Percentiles rank a stretch among this genome's conserved stretches.
Evolutionary conservation across 139 green algal species (phyloP).

Genomic region (Haematococcus lacustris): DNA sequence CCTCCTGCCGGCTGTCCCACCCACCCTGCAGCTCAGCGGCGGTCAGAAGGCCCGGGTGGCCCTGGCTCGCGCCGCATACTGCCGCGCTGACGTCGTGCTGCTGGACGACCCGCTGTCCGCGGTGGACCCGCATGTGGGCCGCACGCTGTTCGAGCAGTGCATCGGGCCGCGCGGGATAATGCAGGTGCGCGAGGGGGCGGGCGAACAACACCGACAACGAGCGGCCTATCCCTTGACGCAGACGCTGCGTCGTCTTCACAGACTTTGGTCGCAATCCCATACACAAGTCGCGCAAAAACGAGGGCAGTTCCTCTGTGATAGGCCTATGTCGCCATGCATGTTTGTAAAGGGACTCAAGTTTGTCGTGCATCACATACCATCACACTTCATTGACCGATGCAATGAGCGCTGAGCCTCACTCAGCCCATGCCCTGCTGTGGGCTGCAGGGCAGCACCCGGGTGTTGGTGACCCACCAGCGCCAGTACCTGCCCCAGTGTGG

Average conservation of each 20-base stretch:
- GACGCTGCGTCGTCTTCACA: too few species aligned
- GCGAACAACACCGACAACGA: too few species aligned
- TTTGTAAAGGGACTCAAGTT: too few species aligned
- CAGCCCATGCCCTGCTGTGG: too few species aligned
- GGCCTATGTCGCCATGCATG: too few species aligned
- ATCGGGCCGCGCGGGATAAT: constrained; percentile 46
- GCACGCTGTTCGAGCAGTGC: constrained; percentile 46
- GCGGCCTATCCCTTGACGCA: too few species aligned
- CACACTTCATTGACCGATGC: too few species aligned
- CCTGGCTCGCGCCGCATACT: constrained; percentile 62
- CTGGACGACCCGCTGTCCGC: constrained; percentile 75
- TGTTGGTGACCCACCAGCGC: constrained; percentile 85
- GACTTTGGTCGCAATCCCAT: too few species aligned
- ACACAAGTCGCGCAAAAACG: too few species aligned
- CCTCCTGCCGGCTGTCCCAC: not conserved
- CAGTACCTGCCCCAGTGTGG: constrained; percentile 81
- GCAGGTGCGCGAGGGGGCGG: constrained; percentile 6
- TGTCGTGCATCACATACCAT: too few species aligned
- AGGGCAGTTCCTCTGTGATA: too few species aligned
- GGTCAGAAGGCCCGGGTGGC: constrained; percentile 66
- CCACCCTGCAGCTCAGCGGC: constrained; percentile 39
- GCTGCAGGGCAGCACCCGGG: constrained; percentile 41
- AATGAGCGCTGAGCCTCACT: too few species aligned
- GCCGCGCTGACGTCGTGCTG: constrained; percentile 41
- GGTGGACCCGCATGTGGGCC: constrained; percentile 56